Conservation (phyloP, 371 early-diverging fungal species). For the Chytridium lagenaria region DNA sequence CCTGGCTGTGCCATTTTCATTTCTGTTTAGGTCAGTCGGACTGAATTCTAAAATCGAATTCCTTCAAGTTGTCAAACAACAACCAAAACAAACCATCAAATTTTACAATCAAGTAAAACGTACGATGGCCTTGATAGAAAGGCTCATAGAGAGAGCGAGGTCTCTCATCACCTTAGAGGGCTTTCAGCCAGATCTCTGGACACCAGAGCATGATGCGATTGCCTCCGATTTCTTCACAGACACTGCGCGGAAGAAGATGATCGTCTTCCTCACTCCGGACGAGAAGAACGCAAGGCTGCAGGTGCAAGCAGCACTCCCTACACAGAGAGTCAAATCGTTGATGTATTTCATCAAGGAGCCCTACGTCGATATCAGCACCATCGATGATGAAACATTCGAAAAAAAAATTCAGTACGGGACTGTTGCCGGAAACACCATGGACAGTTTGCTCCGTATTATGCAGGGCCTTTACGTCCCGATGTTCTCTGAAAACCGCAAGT, state of each 20-base stretch:
- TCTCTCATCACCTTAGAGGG: conserved; percentile 6
- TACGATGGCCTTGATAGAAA: background rate
- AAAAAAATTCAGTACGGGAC: conserved; percentile 53
- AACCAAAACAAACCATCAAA: conserved; percentile 10
- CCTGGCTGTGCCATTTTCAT: too few species aligned
- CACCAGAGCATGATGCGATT: conserved; percentile 8
- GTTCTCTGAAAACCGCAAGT: conserved; percentile 55
- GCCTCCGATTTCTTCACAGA: conserved; percentile 7
- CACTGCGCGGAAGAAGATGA: background rate
- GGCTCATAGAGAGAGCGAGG: background rate
- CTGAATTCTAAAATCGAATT: too few species aligned
- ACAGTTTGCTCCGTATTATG: conserved; percentile 56
- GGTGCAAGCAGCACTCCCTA: conserved; percentile 18
- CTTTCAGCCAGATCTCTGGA: conserved; percentile 17
- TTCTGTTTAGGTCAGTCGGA: too few species aligned
- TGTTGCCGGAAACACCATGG: conserved; percentile 49
- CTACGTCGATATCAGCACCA: conserved; percentile 11
- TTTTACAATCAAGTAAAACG: conserved; percentile 13
- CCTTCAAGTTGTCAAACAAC: background rate
- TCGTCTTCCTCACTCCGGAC: conserved; percentile 14
- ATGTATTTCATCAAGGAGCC: conserved; percentile 53
- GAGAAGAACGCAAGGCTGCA: background rate
- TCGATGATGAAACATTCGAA: conserved; percentile 49
- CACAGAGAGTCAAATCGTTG: conserved; percentile 35
- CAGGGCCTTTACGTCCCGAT: conserved; percentile 59